Base-by-base conservation (phyloP, 495 filamentous ascomycete genomes). In the Talaromyces trachyspermus region DNA sequence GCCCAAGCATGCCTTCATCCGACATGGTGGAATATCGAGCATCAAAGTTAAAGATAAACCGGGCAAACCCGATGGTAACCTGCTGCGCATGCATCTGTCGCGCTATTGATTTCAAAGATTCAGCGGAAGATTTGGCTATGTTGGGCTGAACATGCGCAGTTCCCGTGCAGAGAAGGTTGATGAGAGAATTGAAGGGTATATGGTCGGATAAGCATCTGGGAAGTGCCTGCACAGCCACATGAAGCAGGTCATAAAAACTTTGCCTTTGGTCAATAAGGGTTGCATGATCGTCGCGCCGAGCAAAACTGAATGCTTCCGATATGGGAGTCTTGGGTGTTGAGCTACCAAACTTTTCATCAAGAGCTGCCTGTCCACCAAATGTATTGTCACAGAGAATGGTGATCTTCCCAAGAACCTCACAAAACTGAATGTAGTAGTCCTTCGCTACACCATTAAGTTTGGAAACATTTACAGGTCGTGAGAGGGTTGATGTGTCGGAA, bases 31-130 rank as follows among this genome's bases (percentile, higher is more conserved):
- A 88, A 63, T 96, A 96, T 22, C 88, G 83, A 52, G 91, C 88
- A 64, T 99, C 94, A 58, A 96, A 97, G 45, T 88, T 94, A 70
- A 99, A 96, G 25, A 98, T 97, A 54, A 97, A 98, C 30, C 89
- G 72, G 12, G 90, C 86, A 68, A 97, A 98, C 3, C 94, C 89
- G 58, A 95, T 94, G 2, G 91, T 96, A 18, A 98, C 91, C 62
- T 89, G 88, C 55, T 97, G 90, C 1, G 92, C 91, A 66, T 95
- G 86, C 6, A 82, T 86, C 60, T 98, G 90, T 14, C 87, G 77
- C 6, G 94, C 92, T 57, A 98, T 97, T 1, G 91, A 88, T 63
- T 95, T 96, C 3, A 98, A 65, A 8, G 92, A 95, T 55, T 91
- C 85, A 4, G 88, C 84, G 2, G 92, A 98, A 3, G 92, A 96